Evolutionary conservation across 805 yeast genomes (phyloP).

Genomic region (Kodamaea hsintzibuensis): DNA sequence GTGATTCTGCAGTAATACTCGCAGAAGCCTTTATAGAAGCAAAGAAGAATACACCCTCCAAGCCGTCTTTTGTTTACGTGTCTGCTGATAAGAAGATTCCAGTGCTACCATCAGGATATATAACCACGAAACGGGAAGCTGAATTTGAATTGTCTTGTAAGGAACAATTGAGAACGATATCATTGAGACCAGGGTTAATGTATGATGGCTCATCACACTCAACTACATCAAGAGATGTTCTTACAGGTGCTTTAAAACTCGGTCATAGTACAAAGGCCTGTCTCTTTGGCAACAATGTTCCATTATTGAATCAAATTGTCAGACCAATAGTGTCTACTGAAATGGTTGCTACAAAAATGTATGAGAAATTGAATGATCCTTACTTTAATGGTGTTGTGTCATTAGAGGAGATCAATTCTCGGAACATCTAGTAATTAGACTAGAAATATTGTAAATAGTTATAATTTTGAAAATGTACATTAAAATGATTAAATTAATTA

Average conservation of each 20-base stretch:
- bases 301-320: slow-evolving; percentile 45
- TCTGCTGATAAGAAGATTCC: slow-evolving; percentile 80
- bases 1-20: slow-evolving; percentile 64
- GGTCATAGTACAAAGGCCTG: slow-evolving; percentile 45
- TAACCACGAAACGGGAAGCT: slow-evolving; percentile 74
- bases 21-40: slow-evolving; percentile 55
- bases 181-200: slow-evolving; percentile 84
- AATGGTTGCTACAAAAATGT: slow-evolving; percentile 59
- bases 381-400: slow-evolving; percentile 57
- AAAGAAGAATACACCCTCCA: slow-evolving; percentile 15
- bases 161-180: slow-evolving; percentile 54
- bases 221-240: slow-evolving; percentile 33
- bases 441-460: no score
- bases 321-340: slow-evolving; percentile 70
- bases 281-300: slow-evolving; percentile 39
- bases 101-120: slow-evolving; percentile 67
- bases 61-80: slow-evolving; percentile 60
- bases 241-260: slow-evolving; percentile 45
- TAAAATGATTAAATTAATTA: no score
- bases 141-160: slow-evolving; percentile 56
- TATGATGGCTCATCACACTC: slow-evolving; percentile 49
- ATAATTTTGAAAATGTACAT: no score
- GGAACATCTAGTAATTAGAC: background rate
- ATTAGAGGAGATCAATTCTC: slow-evolving; percentile 47
- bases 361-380: slow-evolving; percentile 54